phyloP scores from a whole-genome alignment of 2,329 filamentous ascomycete genomes.

The Volutella citrinella region DNA sequence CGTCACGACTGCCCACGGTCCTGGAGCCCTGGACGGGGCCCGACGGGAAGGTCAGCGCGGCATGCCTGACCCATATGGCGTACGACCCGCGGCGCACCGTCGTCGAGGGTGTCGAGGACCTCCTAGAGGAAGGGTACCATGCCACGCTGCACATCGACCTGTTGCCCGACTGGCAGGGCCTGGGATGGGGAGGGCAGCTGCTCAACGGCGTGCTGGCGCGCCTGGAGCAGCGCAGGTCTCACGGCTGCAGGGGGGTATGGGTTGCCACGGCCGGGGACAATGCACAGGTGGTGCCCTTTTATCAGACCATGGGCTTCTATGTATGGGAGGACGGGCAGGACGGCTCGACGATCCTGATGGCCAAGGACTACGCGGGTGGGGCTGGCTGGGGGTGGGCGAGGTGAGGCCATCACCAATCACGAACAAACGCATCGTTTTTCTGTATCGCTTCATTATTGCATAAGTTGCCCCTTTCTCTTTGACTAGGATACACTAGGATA shows the following conservation, averaged over 20 bases:
- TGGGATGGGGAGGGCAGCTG: slow-evolving; percentile 43
- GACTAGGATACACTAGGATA: no score
- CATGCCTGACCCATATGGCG: slow-evolving; percentile 39
- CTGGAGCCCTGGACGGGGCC: slow-evolving; percentile 30
- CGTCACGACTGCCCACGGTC: slow-evolving; percentile 21
- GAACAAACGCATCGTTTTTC: no score
- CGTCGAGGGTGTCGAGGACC: slow-evolving; percentile 31
- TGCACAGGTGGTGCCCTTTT: slow-evolving; percentile 45
- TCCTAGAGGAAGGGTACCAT: slow-evolving; percentile 31
- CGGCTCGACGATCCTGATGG: neutral
- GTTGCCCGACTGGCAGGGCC: slow-evolving; percentile 37
- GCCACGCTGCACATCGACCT: slow-evolving; percentile 51
- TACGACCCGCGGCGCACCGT: slow-evolving; percentile 40
- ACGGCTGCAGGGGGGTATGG: slow-evolving; percentile 34
- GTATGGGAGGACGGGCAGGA: slow-evolving; percentile 32
- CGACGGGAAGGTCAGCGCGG: slow-evolving; percentile 22
- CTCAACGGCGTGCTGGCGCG: slow-evolving; percentile 40
- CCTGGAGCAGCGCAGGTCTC: slow-evolving; percentile 22
- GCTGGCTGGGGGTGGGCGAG: no score
- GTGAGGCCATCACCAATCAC: no score
- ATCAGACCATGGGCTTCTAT: slow-evolving; percentile 45
- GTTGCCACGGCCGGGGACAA: slow-evolving; percentile 46
- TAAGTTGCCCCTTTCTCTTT: no score
- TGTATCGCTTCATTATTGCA: no score
- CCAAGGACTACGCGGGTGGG: neutral